These are phyloP conservation scores for Entophlyctis helioformis DNA, from an alignment of 192 early-diverging fungal genomes.

Conservation along the genomic window DNA sequence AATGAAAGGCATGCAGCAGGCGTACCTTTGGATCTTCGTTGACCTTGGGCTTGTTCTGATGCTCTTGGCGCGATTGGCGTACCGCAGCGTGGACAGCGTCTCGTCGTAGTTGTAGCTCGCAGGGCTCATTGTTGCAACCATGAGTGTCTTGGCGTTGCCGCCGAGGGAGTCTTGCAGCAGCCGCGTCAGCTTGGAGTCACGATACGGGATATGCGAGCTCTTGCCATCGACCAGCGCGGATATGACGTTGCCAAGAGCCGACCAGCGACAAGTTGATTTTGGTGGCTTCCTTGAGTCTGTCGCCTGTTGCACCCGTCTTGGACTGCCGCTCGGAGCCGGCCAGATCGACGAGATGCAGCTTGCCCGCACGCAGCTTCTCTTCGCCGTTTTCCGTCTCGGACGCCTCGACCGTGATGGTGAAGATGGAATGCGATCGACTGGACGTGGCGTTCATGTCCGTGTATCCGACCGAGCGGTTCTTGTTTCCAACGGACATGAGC, in stretches of 20 bases:
- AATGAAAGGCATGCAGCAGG: too few relatives aligned
- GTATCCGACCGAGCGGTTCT: conserved; percentile 58
- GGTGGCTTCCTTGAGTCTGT: conserved; percentile 50
- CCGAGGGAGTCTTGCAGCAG: conserved; percentile 54
- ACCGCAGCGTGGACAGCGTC: conserved; percentile 47
- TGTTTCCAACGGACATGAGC: conserved; percentile 51
- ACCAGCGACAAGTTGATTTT: conserved; percentile 55
- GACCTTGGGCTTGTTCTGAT: conserved; percentile 60
- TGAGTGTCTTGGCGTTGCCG: conserved; percentile 52
- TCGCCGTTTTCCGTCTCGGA: conserved; percentile 28
- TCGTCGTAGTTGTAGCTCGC: conserved; percentile 56
- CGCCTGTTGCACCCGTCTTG: conserved; percentile 51
- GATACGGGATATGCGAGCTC: conserved; percentile 49
- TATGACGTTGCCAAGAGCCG: conserved; percentile 53
- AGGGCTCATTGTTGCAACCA: conserved; percentile 51
- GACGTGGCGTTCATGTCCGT: conserved; percentile 76
- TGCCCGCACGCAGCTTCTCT: conserved; percentile 46
- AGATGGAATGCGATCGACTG: conserved; percentile 51
- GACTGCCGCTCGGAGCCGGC: conserved; percentile 48
- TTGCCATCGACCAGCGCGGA: conserved; percentile 53
- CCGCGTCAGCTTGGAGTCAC: conserved; percentile 54
- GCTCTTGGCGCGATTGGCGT: conserved; percentile 53
- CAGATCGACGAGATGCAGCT: conserved; percentile 52
- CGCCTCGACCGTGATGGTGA: conserved; percentile 53
- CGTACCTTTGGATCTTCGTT: conserved; percentile 55